A percentile compares a stretch with the other conserved stretches of the same genome.
phyloP scores from a whole-genome alignment of 169 alveolate genomes.

The Eimeria sp. region DNA sequence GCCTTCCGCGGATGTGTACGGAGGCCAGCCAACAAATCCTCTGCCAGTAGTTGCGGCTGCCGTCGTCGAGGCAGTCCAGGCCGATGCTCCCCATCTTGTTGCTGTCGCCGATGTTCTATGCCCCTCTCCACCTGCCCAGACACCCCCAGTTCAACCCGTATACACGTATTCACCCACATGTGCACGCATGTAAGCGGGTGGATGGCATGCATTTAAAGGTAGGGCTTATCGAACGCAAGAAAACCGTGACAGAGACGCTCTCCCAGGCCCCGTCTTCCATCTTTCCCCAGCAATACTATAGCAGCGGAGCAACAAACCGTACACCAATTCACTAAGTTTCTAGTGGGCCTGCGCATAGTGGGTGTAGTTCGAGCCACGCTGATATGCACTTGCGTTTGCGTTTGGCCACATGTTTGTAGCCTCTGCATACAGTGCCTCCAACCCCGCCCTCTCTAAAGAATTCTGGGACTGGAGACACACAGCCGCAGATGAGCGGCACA shows the following conservation, averaged over 20 bases:
- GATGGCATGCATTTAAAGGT: background rate
- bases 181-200: background rate
- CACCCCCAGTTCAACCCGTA: background rate
- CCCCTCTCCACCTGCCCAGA: constrained; percentile 36
- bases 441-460: background rate
- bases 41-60: constrained; percentile 23
- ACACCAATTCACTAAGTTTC: background rate
- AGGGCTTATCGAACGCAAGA: background rate
- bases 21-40: constrained; percentile 39
- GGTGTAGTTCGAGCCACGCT: background rate
- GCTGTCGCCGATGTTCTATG: constrained; percentile 46
- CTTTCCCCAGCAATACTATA: too few relatives aligned
- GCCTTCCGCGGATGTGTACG: constrained; percentile 55
- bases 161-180: background rate
- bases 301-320: too few relatives aligned
- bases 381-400: background rate
- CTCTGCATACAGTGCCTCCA: background rate
- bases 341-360: background rate
- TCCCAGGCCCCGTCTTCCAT: too few relatives aligned
- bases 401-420: background rate
- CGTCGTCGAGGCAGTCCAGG: background rate
- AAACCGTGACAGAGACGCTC: background rate
- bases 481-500: background rate
- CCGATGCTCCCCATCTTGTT: constrained; percentile 3
- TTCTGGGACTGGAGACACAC: background rate